phyloP scores from a whole-genome alignment of 2,329 filamentous ascomycete genomes.

The Fusarium cyanostomum region DNA sequence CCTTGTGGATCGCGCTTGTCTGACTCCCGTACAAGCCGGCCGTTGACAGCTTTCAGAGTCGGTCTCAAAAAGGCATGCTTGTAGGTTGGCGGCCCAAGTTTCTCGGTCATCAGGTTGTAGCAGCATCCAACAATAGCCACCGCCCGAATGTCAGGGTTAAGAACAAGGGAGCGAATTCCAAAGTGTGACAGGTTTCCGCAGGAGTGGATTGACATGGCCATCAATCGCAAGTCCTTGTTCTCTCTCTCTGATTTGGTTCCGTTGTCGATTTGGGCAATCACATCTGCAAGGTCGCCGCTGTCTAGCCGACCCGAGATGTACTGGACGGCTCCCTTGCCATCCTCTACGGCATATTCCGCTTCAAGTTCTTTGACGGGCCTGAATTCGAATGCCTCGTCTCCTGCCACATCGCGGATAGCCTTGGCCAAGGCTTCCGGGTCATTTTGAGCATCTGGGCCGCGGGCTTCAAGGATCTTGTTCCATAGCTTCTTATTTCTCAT shows the following conservation, averaged over 20 bases:
- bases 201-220: conserved; percentile 95
- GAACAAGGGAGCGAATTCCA: conserved; percentile 83
- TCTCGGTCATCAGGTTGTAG: conserved; percentile 95
- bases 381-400: conserved; percentile 53
- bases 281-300: conserved; percentile 74
- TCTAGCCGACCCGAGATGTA: conserved; percentile 80
- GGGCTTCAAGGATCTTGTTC: conserved; percentile 59
- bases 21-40: conserved; percentile 73
- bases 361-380: conserved; percentile 59
- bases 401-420: conserved; percentile 48
- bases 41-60: conserved; percentile 72
- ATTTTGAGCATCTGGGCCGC: conserved; percentile 46
- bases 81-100: conserved; percentile 85
- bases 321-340: conserved; percentile 75
- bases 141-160: conserved; percentile 87
- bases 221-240: conserved; percentile 62
- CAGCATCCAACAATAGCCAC: conserved; percentile 97
- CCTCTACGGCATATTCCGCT: conserved; percentile 63
- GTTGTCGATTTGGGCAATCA: conserved; percentile 68
- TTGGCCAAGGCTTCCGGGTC: conserved; percentile 53
- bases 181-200: conserved; percentile 98
- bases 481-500: conserved; percentile 87
- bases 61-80: conserved; percentile 83
- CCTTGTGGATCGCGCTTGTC: conserved; percentile 85
- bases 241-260: conserved; percentile 30